Conservation (phyloP, 768 basidiomycete genomes). For the Cystofilobasidium capitatum region DNA sequence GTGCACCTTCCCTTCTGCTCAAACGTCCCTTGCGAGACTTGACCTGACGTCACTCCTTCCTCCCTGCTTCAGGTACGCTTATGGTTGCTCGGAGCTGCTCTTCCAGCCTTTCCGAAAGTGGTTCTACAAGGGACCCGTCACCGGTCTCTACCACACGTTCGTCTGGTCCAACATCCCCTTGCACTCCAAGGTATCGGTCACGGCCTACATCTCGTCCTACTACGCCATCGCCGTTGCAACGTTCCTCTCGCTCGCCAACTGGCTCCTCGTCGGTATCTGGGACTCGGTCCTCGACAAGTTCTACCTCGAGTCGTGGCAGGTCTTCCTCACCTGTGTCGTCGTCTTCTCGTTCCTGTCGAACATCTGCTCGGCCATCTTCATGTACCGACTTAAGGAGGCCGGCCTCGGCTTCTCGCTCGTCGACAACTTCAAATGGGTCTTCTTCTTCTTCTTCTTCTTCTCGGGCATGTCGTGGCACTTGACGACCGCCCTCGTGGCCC, state of each 20-base stretch:
- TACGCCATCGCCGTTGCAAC: conserved; percentile 31
- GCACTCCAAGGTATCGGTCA: conserved; percentile 50
- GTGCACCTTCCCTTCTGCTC: conserved; percentile 25
- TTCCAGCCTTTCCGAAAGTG: conserved; percentile 74
- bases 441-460: conserved; percentile 25
- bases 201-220: conserved; percentile 46
- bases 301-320: conserved; percentile 39
- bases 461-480: conserved; percentile 25
- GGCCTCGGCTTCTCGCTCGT: conserved; percentile 32
- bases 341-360: conserved; percentile 38
- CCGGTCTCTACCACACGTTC: conserved; percentile 39
- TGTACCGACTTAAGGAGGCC: conserved; percentile 38
- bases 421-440: conserved; percentile 37
- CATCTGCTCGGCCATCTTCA: conserved; percentile 38
- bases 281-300: conserved; percentile 32
- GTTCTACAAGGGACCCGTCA: conserved; percentile 73
- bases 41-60: neutral
- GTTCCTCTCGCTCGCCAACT: conserved; percentile 24
- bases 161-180: conserved; percentile 44
- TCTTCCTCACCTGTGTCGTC: conserved; percentile 36
- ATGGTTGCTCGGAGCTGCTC: conserved; percentile 46
- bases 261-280: conserved; percentile 26
- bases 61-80: conserved; percentile 20
- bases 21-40: conserved; percentile 43
- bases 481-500: conserved; percentile 31